Evolutionary conservation across 2,329 filamentous ascomycete genomes (phyloP).

Genomic region (Scopulariopsis brevicaulis): DNA sequence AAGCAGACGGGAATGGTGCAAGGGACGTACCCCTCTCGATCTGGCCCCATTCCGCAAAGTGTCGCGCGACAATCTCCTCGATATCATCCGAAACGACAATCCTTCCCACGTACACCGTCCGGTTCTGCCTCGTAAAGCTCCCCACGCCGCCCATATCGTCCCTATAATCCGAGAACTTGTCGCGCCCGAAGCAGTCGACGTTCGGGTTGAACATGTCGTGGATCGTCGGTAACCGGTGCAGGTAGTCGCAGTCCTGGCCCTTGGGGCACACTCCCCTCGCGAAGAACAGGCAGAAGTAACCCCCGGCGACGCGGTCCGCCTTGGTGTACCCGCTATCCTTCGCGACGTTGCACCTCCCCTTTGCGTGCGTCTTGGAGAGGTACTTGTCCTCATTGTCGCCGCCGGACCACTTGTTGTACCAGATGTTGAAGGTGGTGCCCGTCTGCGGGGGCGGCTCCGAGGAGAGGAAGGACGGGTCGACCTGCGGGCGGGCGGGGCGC

Average conservation of each 20-base stretch:
- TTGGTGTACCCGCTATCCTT: constrained; percentile 70
- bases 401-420: constrained; percentile 98
- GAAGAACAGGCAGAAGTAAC: constrained; percentile 89
- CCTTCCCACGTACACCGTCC: constrained; percentile 84
- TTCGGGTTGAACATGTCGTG: constrained; percentile 91
- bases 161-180: constrained; percentile 86
- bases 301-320: constrained; percentile 65
- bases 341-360: constrained; percentile 77
- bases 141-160: constrained; percentile 98
- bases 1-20: not conserved
- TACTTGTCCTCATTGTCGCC: constrained; percentile 92
- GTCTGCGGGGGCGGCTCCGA: constrained; percentile 84
- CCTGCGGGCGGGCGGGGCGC: constrained; percentile 78
- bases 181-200: constrained; percentile 87
- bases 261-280: constrained; percentile 73
- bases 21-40: constrained; percentile 58
- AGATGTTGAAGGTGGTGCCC: constrained; percentile 93
- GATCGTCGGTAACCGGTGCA: constrained; percentile 77
- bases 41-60: constrained; percentile 95
- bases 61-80: constrained; percentile 86
- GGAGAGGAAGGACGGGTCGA: constrained; percentile 74
- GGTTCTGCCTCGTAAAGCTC: constrained; percentile 84
- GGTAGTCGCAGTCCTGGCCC: constrained; percentile 86
- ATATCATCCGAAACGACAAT: constrained; percentile 97
- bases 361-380: constrained; percentile 69